phyloP scores from a whole-genome alignment of 179 eudicot species.

The Spinacia oleracea region DNA sequence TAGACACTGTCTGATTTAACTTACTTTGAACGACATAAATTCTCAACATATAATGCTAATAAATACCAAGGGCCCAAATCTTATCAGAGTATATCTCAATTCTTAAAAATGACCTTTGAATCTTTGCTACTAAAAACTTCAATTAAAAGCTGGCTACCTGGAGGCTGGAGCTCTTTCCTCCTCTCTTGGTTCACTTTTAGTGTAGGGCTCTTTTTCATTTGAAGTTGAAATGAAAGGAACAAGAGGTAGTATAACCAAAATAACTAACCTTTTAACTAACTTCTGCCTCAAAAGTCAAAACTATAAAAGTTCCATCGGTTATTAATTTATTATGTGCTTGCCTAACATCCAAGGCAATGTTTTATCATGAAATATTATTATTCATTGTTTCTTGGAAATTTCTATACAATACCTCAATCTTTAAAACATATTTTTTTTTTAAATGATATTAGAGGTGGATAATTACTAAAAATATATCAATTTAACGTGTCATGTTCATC shows the following conservation, averaged over 20 bases:
- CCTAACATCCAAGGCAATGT: constrained; percentile 3
- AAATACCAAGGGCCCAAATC: background rate
- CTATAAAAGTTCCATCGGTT: background rate
- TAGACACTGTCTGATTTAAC: no score
- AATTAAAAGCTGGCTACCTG: background rate
- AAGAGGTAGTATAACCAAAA: background rate
- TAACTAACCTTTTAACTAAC: constrained; percentile 22
- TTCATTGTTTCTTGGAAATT: no score
- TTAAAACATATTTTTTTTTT: background rate
- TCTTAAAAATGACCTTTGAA: no score
- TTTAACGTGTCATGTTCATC: background rate
- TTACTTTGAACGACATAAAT: no score
- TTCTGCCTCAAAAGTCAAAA: background rate
- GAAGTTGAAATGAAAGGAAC: constrained; percentile 18
- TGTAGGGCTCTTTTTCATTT: background rate
- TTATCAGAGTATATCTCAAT: background rate
- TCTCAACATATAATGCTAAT: no score
- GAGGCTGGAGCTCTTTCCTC: constrained; percentile 4
- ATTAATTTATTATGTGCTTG: background rate
- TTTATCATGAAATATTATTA: no score
- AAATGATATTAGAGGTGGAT: background rate
- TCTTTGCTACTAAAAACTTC: background rate
- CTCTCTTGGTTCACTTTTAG: background rate
- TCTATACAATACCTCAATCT: no score
- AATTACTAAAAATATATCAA: background rate